Evolutionary conservation across 805 yeast species (phyloP).

Genomic region (Wickerhamomyces xylosicus): DNA sequence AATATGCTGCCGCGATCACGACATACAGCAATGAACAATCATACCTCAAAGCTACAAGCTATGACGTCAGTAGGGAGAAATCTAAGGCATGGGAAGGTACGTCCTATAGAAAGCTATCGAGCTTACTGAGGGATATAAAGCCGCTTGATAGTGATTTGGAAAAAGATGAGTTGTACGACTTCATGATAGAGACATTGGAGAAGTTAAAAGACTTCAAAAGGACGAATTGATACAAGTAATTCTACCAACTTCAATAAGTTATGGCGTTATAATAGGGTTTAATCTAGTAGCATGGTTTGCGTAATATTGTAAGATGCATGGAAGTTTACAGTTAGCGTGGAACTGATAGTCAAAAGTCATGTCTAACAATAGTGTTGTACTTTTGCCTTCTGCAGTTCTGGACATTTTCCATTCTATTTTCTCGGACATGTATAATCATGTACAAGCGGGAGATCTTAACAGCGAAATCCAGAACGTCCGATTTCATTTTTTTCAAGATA

Average conservation of each 20-base stretch:
- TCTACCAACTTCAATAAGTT: neutral
- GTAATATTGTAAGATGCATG: no score
- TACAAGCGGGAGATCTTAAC: no score
- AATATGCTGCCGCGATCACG: conserved; percentile 11
- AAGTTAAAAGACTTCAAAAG: conserved; percentile 2
- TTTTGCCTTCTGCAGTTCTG: no score
- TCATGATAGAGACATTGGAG: conserved; percentile 8
- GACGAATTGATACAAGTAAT: neutral
- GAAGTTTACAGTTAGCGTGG: no score
- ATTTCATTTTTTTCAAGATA: no score
- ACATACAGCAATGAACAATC: conserved; percentile 2
- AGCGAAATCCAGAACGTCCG: no score
- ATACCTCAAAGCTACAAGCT: conserved; percentile 9
- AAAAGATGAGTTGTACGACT: conserved; percentile 2
- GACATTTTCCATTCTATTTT: no score
- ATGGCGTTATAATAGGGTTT: neutral
- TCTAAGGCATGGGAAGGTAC: conserved; percentile 14
- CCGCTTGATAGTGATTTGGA: conserved; percentile 3
- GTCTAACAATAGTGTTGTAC: no score
- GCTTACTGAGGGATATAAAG: conserved; percentile 13
- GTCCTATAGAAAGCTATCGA: conserved; percentile 12
- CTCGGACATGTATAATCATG: no score
- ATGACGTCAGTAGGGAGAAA: conserved; percentile 7
- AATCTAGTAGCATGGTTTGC: no score
- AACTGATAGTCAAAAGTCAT: no score